A percentile compares a stretch with the other conserved stretches of the same genome.
phyloP scores from a whole-genome alignment of 768 basidiomycete genomes.

The Leccinum pellstonianum region DNA sequence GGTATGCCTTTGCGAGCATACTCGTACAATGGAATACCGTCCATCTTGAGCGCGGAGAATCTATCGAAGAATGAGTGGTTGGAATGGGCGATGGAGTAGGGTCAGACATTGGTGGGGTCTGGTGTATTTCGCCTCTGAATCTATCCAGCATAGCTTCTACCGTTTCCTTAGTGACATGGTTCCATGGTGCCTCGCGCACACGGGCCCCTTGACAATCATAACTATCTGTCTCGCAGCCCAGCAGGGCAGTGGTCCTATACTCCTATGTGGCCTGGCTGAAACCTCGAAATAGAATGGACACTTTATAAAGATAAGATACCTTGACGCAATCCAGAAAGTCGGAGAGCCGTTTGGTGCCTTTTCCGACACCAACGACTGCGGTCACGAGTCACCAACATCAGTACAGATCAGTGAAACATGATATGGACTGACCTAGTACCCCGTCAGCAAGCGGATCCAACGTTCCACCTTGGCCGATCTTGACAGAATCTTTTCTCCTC shows the following conservation, averaged over 20 bases:
- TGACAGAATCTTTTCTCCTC: slow-evolving; percentile 48
- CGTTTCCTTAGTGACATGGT: slow-evolving; percentile 75
- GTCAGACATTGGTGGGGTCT: slow-evolving; percentile 87
- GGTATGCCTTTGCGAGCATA: slow-evolving; percentile 91
- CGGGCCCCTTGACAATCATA: slow-evolving; percentile 89
- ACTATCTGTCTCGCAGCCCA: slow-evolving; percentile 93
- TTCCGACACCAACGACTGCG: slow-evolving; percentile 84
- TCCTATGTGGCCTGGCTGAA: slow-evolving; percentile 52
- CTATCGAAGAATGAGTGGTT: slow-evolving; percentile 40
- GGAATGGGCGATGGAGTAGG: neutral
- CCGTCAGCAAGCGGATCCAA: slow-evolving; percentile 96
- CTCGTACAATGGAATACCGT: slow-evolving; percentile 92
- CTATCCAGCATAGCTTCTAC: slow-evolving; percentile 66
- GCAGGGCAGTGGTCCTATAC: slow-evolving; percentile 84
- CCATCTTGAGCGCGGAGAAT: slow-evolving; percentile 98
- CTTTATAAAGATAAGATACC: slow-evolving; percentile 40
- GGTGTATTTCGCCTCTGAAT: slow-evolving; percentile 86
- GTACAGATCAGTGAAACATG: neutral
- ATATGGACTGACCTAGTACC: slow-evolving; percentile 65
- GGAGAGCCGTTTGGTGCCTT: slow-evolving; percentile 83
- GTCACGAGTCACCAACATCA: slow-evolving; percentile 3
- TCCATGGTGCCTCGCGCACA: slow-evolving; percentile 75
- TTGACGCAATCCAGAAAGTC: slow-evolving; percentile 89
- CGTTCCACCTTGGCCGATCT: slow-evolving; percentile 93
- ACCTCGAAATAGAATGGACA: slow-evolving; percentile 9